These are phyloP conservation scores for Voacanga thouarsii DNA, from an alignment of 257 asterid species.

Conservation along the genomic window DNA sequence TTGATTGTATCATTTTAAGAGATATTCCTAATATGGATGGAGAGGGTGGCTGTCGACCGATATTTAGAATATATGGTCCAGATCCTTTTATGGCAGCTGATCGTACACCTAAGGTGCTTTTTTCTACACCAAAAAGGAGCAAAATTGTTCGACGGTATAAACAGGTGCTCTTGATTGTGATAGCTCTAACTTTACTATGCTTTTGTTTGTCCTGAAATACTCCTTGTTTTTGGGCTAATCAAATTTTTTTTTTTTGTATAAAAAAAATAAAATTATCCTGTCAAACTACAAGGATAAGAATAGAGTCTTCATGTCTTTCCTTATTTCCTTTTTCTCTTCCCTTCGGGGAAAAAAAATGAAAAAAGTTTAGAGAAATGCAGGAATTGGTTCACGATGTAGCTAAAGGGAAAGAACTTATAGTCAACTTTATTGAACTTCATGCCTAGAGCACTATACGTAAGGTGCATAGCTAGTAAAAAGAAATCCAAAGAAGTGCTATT, in stretches of 20 bases:
- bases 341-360: background rate
- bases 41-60: constrained; percentile 53
- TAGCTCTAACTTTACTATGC: background rate
- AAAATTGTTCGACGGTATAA: constrained; percentile 31
- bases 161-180: constrained; percentile 43
- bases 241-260: background rate
- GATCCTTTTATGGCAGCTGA: constrained; percentile 59
- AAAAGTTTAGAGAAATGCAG: background rate
- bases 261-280: background rate
- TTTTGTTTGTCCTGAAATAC: background rate
- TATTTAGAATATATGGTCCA: constrained; percentile 54
- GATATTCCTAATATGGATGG: constrained; percentile 47
- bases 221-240: background rate
- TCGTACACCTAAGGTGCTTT: constrained; percentile 44
- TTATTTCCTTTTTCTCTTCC: background rate
- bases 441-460: background rate
- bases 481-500: background rate
- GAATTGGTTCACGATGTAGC: background rate
- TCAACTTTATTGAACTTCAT: background rate
- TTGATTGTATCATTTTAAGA: constrained; percentile 52
- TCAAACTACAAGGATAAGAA: background rate
- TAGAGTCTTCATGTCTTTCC: background rate
- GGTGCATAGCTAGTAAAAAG: background rate
- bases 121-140: constrained; percentile 38
- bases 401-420: background rate